Conservation (phyloP, 1,139 yeast genomes). For the Zygosaccharomyces sapae region DNA sequence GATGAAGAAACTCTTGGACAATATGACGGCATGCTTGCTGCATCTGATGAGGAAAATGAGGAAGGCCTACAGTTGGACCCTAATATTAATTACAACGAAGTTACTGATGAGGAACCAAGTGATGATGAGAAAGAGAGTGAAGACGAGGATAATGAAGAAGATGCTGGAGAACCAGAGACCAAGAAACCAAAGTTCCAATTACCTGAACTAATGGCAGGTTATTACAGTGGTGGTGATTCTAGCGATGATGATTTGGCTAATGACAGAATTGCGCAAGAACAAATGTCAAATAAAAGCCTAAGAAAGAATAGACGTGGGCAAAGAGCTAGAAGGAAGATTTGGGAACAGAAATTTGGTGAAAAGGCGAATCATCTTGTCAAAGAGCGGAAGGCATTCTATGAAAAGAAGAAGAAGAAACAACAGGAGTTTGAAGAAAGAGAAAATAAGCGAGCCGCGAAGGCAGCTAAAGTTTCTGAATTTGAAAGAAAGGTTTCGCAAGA, state of each 20-base stretch:
- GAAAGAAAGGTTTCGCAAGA: slow-evolving; percentile 18
- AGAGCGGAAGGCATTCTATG: slow-evolving; percentile 50
- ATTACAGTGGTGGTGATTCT: slow-evolving; percentile 65
- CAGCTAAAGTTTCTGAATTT: slow-evolving; percentile 36
- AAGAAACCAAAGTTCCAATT: slow-evolving; percentile 39
- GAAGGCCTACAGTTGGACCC: slow-evolving; percentile 38
- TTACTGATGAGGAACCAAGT: slow-evolving; percentile 59
- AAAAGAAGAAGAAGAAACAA: slow-evolving; percentile 57
- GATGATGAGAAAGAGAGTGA: slow-evolving; percentile 38
- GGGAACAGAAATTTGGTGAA: slow-evolving; percentile 86
- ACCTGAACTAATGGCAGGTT: slow-evolving; percentile 74
- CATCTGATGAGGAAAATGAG: slow-evolving; percentile 45
- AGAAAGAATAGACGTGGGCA: slow-evolving; percentile 94
- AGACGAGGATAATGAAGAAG: slow-evolving; percentile 38
- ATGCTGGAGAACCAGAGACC: slow-evolving; percentile 35
- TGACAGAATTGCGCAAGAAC: slow-evolving; percentile 57
- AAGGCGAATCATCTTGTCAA: slow-evolving; percentile 78
- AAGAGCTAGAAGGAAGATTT: slow-evolving; percentile 90
- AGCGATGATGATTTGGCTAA: slow-evolving; percentile 40
- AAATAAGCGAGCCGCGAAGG: slow-evolving; percentile 57
- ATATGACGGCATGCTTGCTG: slow-evolving; percentile 53
- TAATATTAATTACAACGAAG: slow-evolving; percentile 48
- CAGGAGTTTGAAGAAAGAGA: slow-evolving; percentile 70
- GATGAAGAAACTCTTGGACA: slow-evolving; percentile 36
- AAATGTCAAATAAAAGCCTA: slow-evolving; percentile 38